Evolutionary conservation across 768 basidiomycete species (phyloP).

Genomic region (Calocybe cyanea): DNA sequence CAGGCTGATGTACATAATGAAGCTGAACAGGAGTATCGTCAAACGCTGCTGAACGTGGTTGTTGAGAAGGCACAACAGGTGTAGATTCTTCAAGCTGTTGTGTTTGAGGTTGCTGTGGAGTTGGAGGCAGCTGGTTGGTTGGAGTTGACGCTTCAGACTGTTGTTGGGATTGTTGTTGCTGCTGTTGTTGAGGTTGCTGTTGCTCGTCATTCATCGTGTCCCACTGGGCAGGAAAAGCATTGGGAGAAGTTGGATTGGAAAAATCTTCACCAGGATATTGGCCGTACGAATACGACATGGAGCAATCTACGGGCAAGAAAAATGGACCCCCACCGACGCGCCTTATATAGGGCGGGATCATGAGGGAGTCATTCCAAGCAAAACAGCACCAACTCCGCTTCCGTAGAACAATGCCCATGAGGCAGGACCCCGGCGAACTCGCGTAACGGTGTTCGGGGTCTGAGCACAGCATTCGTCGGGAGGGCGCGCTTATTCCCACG

Average conservation of each 20-base stretch:
- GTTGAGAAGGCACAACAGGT: constrained; percentile 29
- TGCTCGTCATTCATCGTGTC: constrained; percentile 38
- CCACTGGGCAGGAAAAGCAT: constrained; percentile 33
- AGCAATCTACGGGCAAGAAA: constrained; percentile 23
- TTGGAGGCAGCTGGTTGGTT: constrained; percentile 21
- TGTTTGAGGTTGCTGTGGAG: constrained; percentile 23
- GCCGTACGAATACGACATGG: constrained; percentile 48
- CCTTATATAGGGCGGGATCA: constrained; percentile 32
- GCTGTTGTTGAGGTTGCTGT: constrained; percentile 24
- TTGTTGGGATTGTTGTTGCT: constrained; percentile 24
- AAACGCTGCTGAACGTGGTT: constrained; percentile 16
- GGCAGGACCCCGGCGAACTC: constrained; percentile 21
- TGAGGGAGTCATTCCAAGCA: constrained; percentile 27
- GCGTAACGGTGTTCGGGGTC: constrained; percentile 19
- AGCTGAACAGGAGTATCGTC: constrained; percentile 30
- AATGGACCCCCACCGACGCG: constrained; percentile 14
- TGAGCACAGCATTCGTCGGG: constrained; percentile 30
- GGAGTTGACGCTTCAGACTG: constrained; percentile 25
- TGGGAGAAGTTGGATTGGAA: constrained; percentile 47
- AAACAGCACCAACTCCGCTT: constrained; percentile 20
- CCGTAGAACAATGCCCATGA: constrained; percentile 34
- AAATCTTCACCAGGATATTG: constrained; percentile 44
- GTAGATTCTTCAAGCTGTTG: constrained; percentile 28
- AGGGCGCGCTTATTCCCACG: no score
- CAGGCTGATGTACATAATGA: constrained; percentile 21